phyloP scores from a whole-genome alignment of 495 filamentous ascomycete genomes.

The Sphaerosporella brunnea region DNA sequence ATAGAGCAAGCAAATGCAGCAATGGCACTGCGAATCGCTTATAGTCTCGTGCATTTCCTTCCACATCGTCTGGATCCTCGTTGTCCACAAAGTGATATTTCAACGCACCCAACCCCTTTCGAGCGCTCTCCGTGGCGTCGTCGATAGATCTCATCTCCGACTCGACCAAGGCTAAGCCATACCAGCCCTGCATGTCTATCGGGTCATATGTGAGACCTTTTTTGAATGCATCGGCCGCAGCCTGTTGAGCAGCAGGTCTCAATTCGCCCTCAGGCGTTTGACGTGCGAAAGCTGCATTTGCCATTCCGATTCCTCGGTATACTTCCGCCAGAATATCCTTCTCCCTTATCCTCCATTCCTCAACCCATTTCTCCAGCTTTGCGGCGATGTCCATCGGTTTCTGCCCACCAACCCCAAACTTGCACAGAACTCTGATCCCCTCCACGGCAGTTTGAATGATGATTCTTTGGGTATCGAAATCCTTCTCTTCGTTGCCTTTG shows the following conservation, averaged over 20 bases:
- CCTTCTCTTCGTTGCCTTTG: constrained; percentile 54
- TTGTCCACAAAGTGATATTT: constrained; percentile 16
- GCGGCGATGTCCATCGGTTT: constrained; percentile 51
- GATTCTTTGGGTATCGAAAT: constrained; percentile 58
- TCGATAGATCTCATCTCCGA: constrained; percentile 65
- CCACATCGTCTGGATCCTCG: constrained; percentile 26
- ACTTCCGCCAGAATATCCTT: constrained; percentile 40
- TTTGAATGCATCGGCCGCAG: constrained; percentile 55
- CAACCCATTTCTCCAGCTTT: constrained; percentile 48
- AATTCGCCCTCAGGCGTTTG: constrained; percentile 54
- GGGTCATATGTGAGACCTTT: constrained; percentile 48
- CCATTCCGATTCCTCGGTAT: constrained; percentile 66
- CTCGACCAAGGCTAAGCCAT: constrained; percentile 58
- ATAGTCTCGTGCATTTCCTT: constrained; percentile 30
- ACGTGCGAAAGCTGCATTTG: constrained; percentile 68
- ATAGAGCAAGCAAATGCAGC: constrained; percentile 74
- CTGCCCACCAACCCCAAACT: constrained; percentile 61
- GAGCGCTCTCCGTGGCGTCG: constrained; percentile 59
- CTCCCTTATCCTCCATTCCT: constrained; percentile 28
- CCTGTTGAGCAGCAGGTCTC: constrained; percentile 48
- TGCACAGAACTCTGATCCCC: constrained; percentile 62
- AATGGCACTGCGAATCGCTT: constrained; percentile 41
- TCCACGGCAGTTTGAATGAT: constrained; percentile 59
- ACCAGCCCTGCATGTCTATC: constrained; percentile 53
- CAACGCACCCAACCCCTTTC: constrained; percentile 34